These are phyloP conservation scores for Fusarium tjaetaba DNA, from an alignment of 2,329 filamentous ascomycete species.

Conservation along the genomic window DNA sequence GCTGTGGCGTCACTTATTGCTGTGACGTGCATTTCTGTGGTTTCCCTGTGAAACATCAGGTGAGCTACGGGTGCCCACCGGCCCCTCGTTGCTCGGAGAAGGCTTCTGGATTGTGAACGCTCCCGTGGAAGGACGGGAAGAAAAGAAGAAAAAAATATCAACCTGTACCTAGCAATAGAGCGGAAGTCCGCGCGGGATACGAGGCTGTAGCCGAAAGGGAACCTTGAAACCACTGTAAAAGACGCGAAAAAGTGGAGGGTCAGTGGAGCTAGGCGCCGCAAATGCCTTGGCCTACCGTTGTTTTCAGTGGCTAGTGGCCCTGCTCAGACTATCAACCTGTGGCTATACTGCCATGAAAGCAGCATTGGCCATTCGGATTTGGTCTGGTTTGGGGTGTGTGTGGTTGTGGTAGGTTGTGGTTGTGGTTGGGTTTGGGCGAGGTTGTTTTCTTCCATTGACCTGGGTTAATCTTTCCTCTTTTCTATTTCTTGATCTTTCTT, in stretches of 20 bases:
- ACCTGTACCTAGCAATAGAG: not conserved
- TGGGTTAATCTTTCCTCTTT: slow-evolving; percentile 22
- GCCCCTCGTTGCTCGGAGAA: slow-evolving; percentile 34
- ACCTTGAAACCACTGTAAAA: slow-evolving; percentile 34
- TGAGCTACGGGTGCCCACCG: slow-evolving; percentile 25
- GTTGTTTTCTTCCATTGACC: slow-evolving; percentile 20
- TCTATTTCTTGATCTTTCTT: slow-evolving; percentile 26
- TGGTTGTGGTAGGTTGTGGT: slow-evolving; percentile 10
- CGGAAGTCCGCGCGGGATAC: slow-evolving; percentile 46
- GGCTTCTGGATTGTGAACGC: slow-evolving; percentile 1
- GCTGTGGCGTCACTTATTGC: slow-evolving; percentile 9
- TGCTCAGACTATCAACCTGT: slow-evolving; percentile 31
- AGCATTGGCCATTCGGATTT: slow-evolving; percentile 37
- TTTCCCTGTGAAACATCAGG: not conserved
- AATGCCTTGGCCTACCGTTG: slow-evolving; percentile 12
- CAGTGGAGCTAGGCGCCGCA: slow-evolving; percentile 34
- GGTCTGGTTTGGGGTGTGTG: slow-evolving; percentile 26
- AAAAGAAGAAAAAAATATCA: not conserved
- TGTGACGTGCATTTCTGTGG: slow-evolving; percentile 25
- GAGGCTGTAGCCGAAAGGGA: slow-evolving; percentile 43
- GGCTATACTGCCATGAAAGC: slow-evolving; percentile 24
- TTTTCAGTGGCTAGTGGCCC: slow-evolving; percentile 37
- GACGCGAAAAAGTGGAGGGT: slow-evolving; percentile 41
- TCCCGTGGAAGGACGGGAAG: not conserved
- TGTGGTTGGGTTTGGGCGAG: slow-evolving; percentile 20